Percentiles rank a stretch among this genome's conserved stretches.
These are phyloP conservation scores for Hypomyces rosellus DNA, from an alignment of 2,329 filamentous ascomycete species.

Conservation along the genomic window DNA sequence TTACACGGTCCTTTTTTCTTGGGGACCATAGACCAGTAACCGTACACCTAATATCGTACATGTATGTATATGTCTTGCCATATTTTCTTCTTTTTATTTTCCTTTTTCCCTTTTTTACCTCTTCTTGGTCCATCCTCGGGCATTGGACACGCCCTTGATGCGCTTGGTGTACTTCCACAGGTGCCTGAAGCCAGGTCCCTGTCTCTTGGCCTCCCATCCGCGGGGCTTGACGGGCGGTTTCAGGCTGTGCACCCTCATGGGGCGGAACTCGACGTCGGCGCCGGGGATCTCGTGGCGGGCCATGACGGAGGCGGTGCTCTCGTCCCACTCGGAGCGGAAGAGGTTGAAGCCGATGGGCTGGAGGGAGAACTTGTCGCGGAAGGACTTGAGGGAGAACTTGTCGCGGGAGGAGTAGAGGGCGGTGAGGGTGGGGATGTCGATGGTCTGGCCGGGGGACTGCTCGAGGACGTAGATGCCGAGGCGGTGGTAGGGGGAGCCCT, in stretches of 20 bases:
- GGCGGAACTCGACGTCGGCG: constrained; percentile 77
- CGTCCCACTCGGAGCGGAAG: constrained; percentile 88
- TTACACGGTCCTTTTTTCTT: not conserved
- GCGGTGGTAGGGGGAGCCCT: constrained; percentile 87
- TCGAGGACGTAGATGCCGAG: constrained; percentile 77
- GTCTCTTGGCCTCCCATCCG: constrained; percentile 61
- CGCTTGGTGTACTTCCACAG: constrained; percentile 60
- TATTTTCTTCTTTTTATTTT: not conserved
- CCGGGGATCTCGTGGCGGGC: constrained; percentile 66
- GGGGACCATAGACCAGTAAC: not conserved
- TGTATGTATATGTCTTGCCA: constrained; percentile 8
- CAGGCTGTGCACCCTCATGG: constrained; percentile 65
- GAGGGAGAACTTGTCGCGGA: constrained; percentile 63
- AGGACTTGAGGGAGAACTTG: constrained; percentile 67
- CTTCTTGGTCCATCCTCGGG: constrained; percentile 36
- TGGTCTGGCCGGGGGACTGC: constrained; percentile 55
- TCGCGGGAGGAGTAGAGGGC: constrained; percentile 50
- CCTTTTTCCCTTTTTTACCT: constrained; percentile 18
- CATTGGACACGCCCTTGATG: constrained; percentile 42
- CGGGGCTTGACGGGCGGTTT: constrained; percentile 55
- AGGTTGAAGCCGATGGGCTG: constrained; percentile 74
- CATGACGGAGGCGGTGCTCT: constrained; percentile 84
- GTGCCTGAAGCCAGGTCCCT: constrained; percentile 58
- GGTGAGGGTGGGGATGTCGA: constrained; percentile 55
- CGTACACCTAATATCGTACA: constrained; percentile 6